phyloP scores from a whole-genome alignment of 805 yeast species.

The Ogataea paradorogensis region DNA sequence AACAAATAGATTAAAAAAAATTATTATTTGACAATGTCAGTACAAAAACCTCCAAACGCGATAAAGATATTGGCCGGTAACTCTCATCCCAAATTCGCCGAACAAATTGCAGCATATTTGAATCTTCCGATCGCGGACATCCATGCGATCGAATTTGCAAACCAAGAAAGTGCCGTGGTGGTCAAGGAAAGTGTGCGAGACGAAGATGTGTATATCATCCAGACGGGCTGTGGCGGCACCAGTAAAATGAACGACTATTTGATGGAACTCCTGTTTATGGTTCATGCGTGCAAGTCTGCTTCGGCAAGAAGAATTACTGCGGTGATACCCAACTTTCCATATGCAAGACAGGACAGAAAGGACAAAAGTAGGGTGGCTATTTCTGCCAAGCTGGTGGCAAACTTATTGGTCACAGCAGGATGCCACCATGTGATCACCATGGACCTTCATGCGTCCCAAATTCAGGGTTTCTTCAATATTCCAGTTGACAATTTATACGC shows the following conservation, averaged over 20 bases:
- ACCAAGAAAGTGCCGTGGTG: constrained; percentile 83
- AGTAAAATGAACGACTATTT: constrained; percentile 73
- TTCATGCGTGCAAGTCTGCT: constrained; percentile 94
- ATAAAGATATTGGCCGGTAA: constrained; percentile 58
- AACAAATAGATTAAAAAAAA: neutral
- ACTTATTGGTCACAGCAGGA: constrained; percentile 88
- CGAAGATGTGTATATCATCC: constrained; percentile 82
- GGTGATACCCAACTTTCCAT: constrained; percentile 92
- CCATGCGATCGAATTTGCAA: constrained; percentile 80
- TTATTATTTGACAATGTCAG: constrained; percentile 27
- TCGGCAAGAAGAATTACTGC: constrained; percentile 93
- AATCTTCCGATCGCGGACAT: constrained; percentile 70
- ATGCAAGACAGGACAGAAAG: constrained; percentile 96
- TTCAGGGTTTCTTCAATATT: constrained; percentile 92
- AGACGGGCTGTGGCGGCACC: constrained; percentile 84
- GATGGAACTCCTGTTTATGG: constrained; percentile 84
- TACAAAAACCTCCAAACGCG: constrained; percentile 37
- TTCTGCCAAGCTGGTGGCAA: constrained; percentile 91
- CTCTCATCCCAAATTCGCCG: constrained; percentile 84
- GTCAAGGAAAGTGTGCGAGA: constrained; percentile 88
- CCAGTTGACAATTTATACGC: constrained; percentile 97
- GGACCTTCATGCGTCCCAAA: constrained; percentile 97
- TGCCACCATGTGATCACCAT: constrained; percentile 93
- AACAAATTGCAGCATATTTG: constrained; percentile 61
- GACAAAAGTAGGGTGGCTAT: constrained; percentile 96